Percentiles rank a stretch among this genome's conserved stretches.
These are phyloP conservation scores for Stachybotrys chlorohalonatus DNA, from an alignment of 2,329 filamentous ascomycete species.

Conservation along the genomic window DNA sequence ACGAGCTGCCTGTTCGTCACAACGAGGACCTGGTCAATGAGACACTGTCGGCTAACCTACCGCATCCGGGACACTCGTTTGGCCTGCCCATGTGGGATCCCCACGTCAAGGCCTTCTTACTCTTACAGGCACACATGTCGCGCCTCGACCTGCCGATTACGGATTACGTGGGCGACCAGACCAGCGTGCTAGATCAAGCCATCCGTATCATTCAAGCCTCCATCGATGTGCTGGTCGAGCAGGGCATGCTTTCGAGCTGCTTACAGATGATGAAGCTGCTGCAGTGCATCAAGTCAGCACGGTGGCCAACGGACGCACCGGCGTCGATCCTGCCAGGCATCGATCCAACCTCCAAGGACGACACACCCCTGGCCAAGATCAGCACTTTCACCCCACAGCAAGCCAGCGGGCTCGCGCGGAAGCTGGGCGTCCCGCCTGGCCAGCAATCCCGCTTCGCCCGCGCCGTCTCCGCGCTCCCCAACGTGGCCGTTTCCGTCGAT, in stretches of 20 bases:
- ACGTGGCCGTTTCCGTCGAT: slow-evolving; percentile 53
- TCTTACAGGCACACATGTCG: slow-evolving; percentile 92
- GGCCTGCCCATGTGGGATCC: slow-evolving; percentile 95
- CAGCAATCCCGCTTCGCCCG: slow-evolving; percentile 43
- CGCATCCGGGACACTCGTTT: slow-evolving; percentile 49
- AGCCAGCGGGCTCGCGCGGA: slow-evolving; percentile 34
- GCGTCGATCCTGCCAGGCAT: slow-evolving; percentile 74
- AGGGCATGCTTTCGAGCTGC: slow-evolving; percentile 72
- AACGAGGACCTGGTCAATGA: slow-evolving; percentile 97
- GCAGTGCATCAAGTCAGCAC: slow-evolving; percentile 84
- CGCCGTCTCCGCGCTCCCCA: slow-evolving; percentile 58
- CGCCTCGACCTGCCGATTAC: slow-evolving; percentile 87
- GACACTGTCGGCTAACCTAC: slow-evolving; percentile 75
- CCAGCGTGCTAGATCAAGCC: slow-evolving; percentile 82
- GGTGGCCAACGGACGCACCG: slow-evolving; percentile 79
- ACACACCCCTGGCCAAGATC: slow-evolving; percentile 34
- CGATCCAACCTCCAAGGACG: slow-evolving; percentile 31
- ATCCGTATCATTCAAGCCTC: slow-evolving; percentile 95
- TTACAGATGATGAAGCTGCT: slow-evolving; percentile 76
- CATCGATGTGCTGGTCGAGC: slow-evolving; percentile 86
- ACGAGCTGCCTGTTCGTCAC: slow-evolving; percentile 93
- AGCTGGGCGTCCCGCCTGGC: slow-evolving; percentile 38
- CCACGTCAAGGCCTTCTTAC: slow-evolving; percentile 89
- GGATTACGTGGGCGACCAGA: slow-evolving; percentile 94
- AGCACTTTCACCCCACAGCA: slow-evolving; percentile 24